These are phyloP conservation scores for Penicillium crustosum DNA, from an alignment of 2,329 filamentous ascomycete genomes.

Conservation along the genomic window DNA sequence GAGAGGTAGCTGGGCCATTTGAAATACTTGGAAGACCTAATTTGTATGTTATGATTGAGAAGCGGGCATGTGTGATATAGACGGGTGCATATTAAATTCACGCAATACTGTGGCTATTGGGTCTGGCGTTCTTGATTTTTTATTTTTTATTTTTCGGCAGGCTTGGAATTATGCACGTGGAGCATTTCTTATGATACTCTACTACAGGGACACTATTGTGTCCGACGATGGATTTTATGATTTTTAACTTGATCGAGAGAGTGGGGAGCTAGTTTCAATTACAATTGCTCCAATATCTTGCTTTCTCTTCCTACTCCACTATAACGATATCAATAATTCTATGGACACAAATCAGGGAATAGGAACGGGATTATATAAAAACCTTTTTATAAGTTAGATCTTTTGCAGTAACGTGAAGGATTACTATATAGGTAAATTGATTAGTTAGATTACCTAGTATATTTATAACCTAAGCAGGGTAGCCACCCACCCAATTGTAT, in stretches of 20 bases:
- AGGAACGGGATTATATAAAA: too few species aligned
- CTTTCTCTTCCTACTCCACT: too few species aligned
- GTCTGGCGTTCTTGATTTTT: neutral
- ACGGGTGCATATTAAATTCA: neutral
- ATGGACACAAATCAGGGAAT: too few species aligned
- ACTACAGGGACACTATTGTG: neutral
- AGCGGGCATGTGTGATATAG: neutral
- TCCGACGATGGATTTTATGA: neutral
- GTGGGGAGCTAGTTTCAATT: neutral
- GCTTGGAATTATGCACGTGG: neutral
- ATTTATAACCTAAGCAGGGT: too few species aligned
- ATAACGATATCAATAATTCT: too few species aligned
- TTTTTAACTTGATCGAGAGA: neutral
- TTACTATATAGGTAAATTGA: too few species aligned
- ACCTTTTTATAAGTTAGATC: too few species aligned
- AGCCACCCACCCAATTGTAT: too few species aligned
- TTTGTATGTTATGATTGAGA: neutral
- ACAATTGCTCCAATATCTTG: neutral
- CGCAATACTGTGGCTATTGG: neutral
- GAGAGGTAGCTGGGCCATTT: conserved; percentile 71
- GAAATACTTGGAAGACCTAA: conserved; percentile 3
- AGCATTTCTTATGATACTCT: too few species aligned
- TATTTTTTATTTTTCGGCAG: neutral
- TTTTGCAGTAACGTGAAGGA: too few species aligned
- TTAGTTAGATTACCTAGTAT: too few species aligned